Percentiles rank a stretch among this genome's conserved stretches.
These are phyloP conservation scores for Gentiana macrophylla DNA, from an alignment of 257 asterid genomes.

Conservation along the genomic window DNA sequence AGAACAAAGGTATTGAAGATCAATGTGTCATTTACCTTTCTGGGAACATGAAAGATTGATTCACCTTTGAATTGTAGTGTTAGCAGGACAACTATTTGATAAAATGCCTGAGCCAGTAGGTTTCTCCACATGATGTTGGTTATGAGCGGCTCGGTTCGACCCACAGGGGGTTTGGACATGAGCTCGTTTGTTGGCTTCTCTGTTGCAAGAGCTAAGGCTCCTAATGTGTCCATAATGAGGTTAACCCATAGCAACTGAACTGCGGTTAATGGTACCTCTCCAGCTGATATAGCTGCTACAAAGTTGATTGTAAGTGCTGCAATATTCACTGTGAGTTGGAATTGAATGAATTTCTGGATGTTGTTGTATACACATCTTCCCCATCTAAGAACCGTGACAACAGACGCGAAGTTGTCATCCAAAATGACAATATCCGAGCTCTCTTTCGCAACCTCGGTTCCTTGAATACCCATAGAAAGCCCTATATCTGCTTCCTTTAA, in stretches of 20 bases:
- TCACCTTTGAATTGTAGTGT: slow-evolving; percentile 31
- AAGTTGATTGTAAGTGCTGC: slow-evolving; percentile 48
- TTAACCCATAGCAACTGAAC: slow-evolving; percentile 50
- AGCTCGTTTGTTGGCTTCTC: slow-evolving; percentile 36
- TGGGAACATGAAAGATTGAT: slow-evolving; percentile 14
- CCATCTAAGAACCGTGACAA: slow-evolving; percentile 40
- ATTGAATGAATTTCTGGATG: slow-evolving; percentile 63
- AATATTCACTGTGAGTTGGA: slow-evolving; percentile 49
- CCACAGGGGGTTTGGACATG: slow-evolving; percentile 33
- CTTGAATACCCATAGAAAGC: slow-evolving; percentile 68
- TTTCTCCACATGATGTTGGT: slow-evolving; percentile 47
- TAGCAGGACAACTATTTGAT: slow-evolving; percentile 26
- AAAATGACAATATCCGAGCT: slow-evolving; percentile 67
- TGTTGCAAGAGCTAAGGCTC: slow-evolving; percentile 42
- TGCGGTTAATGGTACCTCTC: slow-evolving; percentile 58
- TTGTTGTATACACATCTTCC: slow-evolving; percentile 52
- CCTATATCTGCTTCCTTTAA: slow-evolving; percentile 62
- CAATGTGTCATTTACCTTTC: slow-evolving; percentile 36
- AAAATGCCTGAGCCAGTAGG: slow-evolving; percentile 30
- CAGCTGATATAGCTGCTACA: slow-evolving; percentile 50
- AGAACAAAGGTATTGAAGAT: slow-evolving; percentile 49
- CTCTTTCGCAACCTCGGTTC: slow-evolving; percentile 60
- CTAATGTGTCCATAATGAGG: slow-evolving; percentile 40
- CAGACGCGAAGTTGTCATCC: slow-evolving; percentile 55
- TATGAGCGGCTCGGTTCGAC: slow-evolving; percentile 32